A percentile compares a stretch with the other conserved stretches of the same genome.
Conservation (phyloP, 208 protist genomes). For the Trypanosoma boissoni region DNA sequence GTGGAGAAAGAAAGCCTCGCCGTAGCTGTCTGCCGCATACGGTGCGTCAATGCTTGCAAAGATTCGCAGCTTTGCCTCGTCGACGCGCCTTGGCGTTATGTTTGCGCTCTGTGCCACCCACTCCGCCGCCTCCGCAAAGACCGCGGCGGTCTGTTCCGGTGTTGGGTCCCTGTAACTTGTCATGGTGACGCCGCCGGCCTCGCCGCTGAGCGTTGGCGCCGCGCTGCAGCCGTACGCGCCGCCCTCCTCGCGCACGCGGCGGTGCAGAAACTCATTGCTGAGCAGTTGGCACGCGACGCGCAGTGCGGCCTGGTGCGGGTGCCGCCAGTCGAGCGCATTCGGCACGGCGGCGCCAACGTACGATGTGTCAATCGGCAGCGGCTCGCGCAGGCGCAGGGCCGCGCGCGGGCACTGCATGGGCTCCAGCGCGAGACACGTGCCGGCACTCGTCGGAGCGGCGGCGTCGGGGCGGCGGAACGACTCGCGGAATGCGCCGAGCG, state of each 20-base stretch:
- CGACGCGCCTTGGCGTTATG: constrained; percentile 55
- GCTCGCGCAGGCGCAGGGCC: constrained; percentile 30
- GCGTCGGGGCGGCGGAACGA: constrained; percentile 24
- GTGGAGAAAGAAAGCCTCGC: constrained; percentile 79
- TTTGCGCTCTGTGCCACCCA: constrained; percentile 63
- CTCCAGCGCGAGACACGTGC: constrained; percentile 30
- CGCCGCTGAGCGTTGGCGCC: constrained; percentile 60
- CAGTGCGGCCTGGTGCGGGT: constrained; percentile 66
- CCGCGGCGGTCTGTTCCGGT: constrained; percentile 55
- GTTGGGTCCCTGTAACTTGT: constrained; percentile 88
- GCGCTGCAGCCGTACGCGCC: constrained; percentile 83
- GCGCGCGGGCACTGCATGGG: constrained; percentile 1
- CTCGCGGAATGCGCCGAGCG: constrained; percentile 41
- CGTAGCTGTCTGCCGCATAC: constrained; percentile 78
- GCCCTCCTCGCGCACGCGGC: constrained; percentile 87
- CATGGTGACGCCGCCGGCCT: constrained; percentile 81
- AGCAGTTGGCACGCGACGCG: constrained; percentile 75
- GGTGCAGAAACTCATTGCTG: constrained; percentile 86
- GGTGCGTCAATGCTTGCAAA: constrained; percentile 87
- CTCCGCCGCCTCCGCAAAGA: constrained; percentile 62
- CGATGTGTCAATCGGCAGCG: constrained; percentile 81
- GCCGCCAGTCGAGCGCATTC: constrained; percentile 53
- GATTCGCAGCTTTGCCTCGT: constrained; percentile 86
- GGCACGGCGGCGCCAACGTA: constrained; percentile 71
- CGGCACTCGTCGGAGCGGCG: background rate